Base-by-base conservation (phyloP, 2,329 filamentous ascomycete species). In the Cucurbitaria berberidis region DNA sequence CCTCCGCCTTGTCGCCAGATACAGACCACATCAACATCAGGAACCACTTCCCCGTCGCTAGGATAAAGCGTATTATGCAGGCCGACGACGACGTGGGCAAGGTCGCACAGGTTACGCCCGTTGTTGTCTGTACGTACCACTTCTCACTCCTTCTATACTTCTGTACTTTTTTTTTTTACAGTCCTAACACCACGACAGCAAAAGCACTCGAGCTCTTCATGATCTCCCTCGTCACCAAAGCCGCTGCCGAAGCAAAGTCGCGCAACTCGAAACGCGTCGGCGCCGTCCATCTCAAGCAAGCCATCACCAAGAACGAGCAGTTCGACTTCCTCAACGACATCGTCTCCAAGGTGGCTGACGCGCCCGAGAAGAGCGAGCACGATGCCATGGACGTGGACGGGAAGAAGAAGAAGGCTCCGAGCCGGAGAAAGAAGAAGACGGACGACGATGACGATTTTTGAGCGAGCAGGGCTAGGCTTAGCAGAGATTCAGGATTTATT, bases 21-120 rank as follows among this genome's bases (percentile, higher is more conserved):
- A 62, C 63, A 19, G 76, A 86, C 78, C 74, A 84, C 75, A 78
- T 96, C 78, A 76, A 91, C 38, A 91, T 99, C 66, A 90, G 86
- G 76, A 98, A 93, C 29, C 97, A 97, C 69, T 99, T 99, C 69
- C 95, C 95, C 1, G 96, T 96, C 27, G 95, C 95, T 13, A 85
- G 95, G 57, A 99, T 99, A 80, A 99, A 99, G 82, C 87, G 95
- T 45, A 98, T 99, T 69, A 98, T 99, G 95, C 95, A 99, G 78
- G 93, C 93, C 10, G 95, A 99, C 70, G 95, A 99, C 72, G 95
- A 99, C 74, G 93, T 99, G 0, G 95, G 95, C 57, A 99, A 99
- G 78, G 95, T 99, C 9, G 93, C 95, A 3, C 95, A 99, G 76
- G 95, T 98, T 57, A 97, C 95, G 0, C 93, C 93, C 15, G 96